A percentile compares a stretch with the other conserved stretches of the same genome.
Conservation (phyloP, 1,284 basidiomycete genomes). For the Heterobasidion irregulare region DNA sequence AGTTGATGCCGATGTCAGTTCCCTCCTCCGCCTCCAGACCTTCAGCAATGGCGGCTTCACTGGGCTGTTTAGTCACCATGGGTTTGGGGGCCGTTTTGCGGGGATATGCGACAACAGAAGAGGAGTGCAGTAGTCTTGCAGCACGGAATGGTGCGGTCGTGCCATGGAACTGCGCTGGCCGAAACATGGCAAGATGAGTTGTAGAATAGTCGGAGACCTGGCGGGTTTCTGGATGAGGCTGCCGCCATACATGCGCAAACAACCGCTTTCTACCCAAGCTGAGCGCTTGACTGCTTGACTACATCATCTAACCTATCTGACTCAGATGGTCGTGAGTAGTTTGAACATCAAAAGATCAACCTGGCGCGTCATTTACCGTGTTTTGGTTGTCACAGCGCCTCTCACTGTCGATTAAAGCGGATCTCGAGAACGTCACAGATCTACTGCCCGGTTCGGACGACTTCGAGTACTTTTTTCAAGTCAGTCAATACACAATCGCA, state of each 20-base stretch:
- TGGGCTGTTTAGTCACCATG: not conserved
- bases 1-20: not conserved
- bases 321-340: constrained; percentile 24
- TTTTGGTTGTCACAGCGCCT: constrained; percentile 32
- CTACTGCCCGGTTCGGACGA: constrained; percentile 52
- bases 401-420: constrained; percentile 65
- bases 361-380: not conserved
- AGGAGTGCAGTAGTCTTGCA: constrained; percentile 12
- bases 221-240: not conserved
- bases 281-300: not conserved
- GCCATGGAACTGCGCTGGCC: constrained; percentile 1
- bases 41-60: not conserved
- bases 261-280: not conserved
- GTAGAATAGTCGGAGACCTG: not conserved
- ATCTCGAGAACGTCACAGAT: constrained; percentile 69
- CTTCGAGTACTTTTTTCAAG: constrained; percentile 76
- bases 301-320: too few species aligned
- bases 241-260: constrained; percentile 5
- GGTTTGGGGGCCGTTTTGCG: not conserved
- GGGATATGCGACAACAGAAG: constrained; percentile 7
- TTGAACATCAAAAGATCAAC: not conserved
- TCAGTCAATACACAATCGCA: constrained; percentile 16
- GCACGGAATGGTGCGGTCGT: constrained; percentile 1
- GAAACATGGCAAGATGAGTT: not conserved
- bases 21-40: constrained; percentile 2